A percentile compares a stretch with the other conserved stretches of the same genome.
Conservation (phyloP, 192 early-diverging fungal genomes). For the Spinellus fusiger region DNA sequence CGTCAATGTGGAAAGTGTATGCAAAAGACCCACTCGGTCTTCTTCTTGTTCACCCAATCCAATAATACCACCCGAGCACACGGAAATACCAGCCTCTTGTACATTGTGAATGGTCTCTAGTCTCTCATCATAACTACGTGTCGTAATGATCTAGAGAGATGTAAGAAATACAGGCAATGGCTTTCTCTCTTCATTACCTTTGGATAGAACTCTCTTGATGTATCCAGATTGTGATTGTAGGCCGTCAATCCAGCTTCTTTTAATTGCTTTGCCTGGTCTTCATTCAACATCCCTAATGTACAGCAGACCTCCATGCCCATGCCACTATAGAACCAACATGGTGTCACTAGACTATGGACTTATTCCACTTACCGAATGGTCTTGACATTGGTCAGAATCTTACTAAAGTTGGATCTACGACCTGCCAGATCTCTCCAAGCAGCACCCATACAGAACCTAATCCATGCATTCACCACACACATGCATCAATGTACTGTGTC, state of each 20-base stretch:
- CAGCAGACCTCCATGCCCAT: constrained; percentile 90
- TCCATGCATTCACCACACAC: neutral
- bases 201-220: constrained; percentile 71
- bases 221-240: constrained; percentile 85
- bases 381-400: constrained; percentile 65
- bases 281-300: constrained; percentile 77
- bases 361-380: constrained; percentile 56
- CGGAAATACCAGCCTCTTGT: constrained; percentile 70
- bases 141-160: constrained; percentile 62
- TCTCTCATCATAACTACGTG: constrained; percentile 74
- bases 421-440: constrained; percentile 79
- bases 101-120: constrained; percentile 67
- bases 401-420: constrained; percentile 78
- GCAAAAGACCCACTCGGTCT: constrained; percentile 71
- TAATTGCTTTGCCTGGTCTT: constrained; percentile 63
- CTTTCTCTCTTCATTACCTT: constrained; percentile 32
- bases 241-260: constrained; percentile 82
- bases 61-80: constrained; percentile 84
- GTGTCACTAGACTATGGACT: neutral
- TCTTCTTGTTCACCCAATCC: constrained; percentile 67
- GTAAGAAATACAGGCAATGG: neutral
- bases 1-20: constrained; percentile 64
- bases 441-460: constrained; percentile 78
- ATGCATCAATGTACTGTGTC: neutral
- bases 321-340: constrained; percentile 30